Base-by-base conservation (phyloP, 345 rosid genomes). In the Camelina laxa region DNA sequence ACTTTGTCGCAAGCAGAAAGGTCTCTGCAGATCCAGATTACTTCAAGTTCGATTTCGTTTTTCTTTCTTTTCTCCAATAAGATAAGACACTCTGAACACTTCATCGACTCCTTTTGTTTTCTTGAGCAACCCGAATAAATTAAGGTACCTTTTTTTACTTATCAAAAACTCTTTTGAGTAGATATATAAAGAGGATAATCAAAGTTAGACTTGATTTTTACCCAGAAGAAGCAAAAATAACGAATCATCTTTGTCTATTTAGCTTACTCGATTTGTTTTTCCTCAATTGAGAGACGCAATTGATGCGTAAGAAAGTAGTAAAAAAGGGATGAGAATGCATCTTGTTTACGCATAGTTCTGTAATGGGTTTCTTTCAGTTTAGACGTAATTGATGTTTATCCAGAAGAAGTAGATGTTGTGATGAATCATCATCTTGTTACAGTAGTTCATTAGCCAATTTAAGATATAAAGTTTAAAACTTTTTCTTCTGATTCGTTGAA, bases 131-230 rank as follows among this genome's bases (percentile, higher is more conserved):
- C 1, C 19, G 49, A 21, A 20, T 67, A 30, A 75, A 54, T 11
- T 60, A 64, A 76, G 71, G 70, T 69, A 55, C 14, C 14, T 22
- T 41, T 9, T 24, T 24, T 36, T 9, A 7, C 0, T 48, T 44
- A 49, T 55, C 21, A 54, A 14, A 14, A 14, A 42, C 24, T 70
- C 14, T 55, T 54, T 36, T 35, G 33, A 41, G 3, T 70, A 63
- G 14, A 36, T 49, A 16, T 22, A 47, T 19, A 45, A 45, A 36
- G 50, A 51, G 45, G 59, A 69, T 2, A 54, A 1, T 39, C 48
- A 27, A 7, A 17, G 64, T 39, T 47, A 49, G 47, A 76, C 70
- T 65, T 62, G 65, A 62, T 75, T 33, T 56, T 57, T 75, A 51
- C 55, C 30, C 20, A 68, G 69, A 62, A 68, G 0, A 17, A 54